Conservation (phyloP, 1,284 basidiomycete species). For the Microstroma glucosiphilum region DNA sequence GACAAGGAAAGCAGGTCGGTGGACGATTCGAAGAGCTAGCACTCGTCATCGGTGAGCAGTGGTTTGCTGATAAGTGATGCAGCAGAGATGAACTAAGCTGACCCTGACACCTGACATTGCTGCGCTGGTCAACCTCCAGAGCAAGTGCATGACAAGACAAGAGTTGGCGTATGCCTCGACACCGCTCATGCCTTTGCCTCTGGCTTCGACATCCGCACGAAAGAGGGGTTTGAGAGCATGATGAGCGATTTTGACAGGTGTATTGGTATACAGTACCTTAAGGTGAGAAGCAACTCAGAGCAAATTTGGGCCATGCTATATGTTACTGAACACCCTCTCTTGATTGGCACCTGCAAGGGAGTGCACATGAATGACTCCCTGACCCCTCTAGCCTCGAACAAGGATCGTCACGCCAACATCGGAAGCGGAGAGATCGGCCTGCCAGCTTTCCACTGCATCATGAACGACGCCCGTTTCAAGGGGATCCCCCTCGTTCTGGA, state of each 20-base stretch:
- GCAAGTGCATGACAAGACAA: constrained; percentile 64
- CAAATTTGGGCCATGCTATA: no score
- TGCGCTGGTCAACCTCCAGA: not conserved
- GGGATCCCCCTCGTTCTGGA: constrained; percentile 74
- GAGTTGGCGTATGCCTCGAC: constrained; percentile 77
- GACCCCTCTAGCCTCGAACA: constrained; percentile 60
- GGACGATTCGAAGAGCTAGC: constrained; percentile 65
- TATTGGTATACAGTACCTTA: constrained; percentile 67
- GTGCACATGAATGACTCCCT: constrained; percentile 84
- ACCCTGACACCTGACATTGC: not conserved
- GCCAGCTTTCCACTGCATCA: constrained; percentile 61
- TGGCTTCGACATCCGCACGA: constrained; percentile 71
- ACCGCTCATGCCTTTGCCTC: constrained; percentile 82
- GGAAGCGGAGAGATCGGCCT: constrained; percentile 70
- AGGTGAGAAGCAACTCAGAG: constrained; percentile 51
- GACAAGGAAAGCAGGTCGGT: constrained; percentile 70
- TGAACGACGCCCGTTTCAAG: constrained; percentile 64
- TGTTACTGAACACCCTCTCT: not conserved
- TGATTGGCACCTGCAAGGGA: constrained; percentile 2
- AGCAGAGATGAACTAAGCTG: not conserved
- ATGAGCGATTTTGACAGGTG: constrained; percentile 62
- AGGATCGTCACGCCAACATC: constrained; percentile 77
- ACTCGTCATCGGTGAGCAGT: constrained; percentile 58
- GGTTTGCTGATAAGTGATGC: not conserved
- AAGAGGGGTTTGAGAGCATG: constrained; percentile 48